Percentiles rank a stretch among this genome's conserved stretches.
Conservation (phyloP, 2,329 filamentous ascomycete genomes). For the Sporothrix phasma region DNA sequence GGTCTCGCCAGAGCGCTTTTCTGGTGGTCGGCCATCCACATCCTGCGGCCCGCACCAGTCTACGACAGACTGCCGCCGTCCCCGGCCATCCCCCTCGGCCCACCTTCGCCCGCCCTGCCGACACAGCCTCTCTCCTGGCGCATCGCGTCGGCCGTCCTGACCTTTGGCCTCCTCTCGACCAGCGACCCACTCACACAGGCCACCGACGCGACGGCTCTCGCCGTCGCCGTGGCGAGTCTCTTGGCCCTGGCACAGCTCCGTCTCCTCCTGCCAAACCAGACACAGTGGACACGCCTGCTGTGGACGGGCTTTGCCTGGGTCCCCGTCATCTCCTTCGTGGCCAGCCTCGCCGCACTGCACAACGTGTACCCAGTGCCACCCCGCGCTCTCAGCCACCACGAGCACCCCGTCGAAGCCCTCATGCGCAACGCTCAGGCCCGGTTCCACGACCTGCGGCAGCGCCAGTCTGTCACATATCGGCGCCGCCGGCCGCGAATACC, state of each 20-base stretch:
- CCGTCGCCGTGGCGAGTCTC: neutral
- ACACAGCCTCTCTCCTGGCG: constrained; percentile 3
- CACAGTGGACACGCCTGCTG: neutral
- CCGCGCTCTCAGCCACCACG: neutral
- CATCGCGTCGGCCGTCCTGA: neutral
- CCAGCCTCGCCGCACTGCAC: neutral
- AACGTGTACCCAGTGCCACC: neutral
- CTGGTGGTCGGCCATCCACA: constrained; percentile 29
- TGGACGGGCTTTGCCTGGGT: constrained; percentile 6
- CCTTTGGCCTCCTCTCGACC: constrained; percentile 5
- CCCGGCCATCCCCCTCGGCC: constrained; percentile 22
- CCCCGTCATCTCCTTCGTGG: neutral
- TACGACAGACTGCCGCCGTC: neutral
- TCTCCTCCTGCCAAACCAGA: neutral
- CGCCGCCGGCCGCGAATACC: constrained; percentile 33
- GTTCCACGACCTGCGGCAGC: neutral
- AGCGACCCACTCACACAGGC: neutral
- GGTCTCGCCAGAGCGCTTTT: constrained; percentile 25
- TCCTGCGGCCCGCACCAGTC: neutral
- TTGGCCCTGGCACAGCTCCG: neutral
- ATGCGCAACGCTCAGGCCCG: neutral
- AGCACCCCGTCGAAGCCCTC: neutral
- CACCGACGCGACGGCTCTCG: neutral
- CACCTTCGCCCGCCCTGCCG: constrained; percentile 22
- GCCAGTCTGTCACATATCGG: constrained; percentile 19